Base-by-base conservation (phyloP, 352 stramenopile genomes). In the Pythium graminicola region DNA sequence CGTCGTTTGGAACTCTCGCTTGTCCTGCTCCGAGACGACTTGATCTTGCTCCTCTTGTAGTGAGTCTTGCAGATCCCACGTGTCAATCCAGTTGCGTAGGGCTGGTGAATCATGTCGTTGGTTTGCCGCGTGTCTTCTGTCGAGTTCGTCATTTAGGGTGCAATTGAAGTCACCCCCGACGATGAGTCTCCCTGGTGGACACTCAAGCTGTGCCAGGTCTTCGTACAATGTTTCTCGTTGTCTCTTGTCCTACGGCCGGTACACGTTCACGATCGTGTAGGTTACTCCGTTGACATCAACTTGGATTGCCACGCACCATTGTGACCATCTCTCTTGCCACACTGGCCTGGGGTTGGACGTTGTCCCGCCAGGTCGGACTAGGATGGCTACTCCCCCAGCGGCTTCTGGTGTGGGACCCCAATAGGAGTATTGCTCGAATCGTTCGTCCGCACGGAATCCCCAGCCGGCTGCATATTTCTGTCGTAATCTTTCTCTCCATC, bases 141-240 rank as follows among this genome's bases (percentile, higher is more conserved):
- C 46, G 3, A 54, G 20, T 24, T 22, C 46, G 2, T 20, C 31
- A n/a, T 54, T 36, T 3, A 54, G 47, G 2, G 47, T 54, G 35
- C 47, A 54, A 14, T 54, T 54, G 47, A 54, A 54, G 23, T 54
- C 47, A 4, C 47, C 47, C 0, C 20, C 39, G 20, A 46, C 2
- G 20, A 46, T 3, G 39, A 46, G 11, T 6, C 20, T 20, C 39
- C 6, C 33, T 10, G 6, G 8, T n/a, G 33, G 33, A 22, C 16
- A 13, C 29, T 35, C 13, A 13, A 35, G 13, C 29, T 35, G n/a
- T n/a, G 7, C 29, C 20, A 22, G 33, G 13, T 46, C 22, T 23
- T 35, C 24, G 23, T 33, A 9, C 31, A 43, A n/a, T 2, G 11
- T 11, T 20, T 57, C 38, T 8, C 39, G 27, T 13, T 16, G 1